Evolutionary conservation across 2,329 filamentous ascomycete species (phyloP).

Genomic region (Fusarium sublunatum): DNA sequence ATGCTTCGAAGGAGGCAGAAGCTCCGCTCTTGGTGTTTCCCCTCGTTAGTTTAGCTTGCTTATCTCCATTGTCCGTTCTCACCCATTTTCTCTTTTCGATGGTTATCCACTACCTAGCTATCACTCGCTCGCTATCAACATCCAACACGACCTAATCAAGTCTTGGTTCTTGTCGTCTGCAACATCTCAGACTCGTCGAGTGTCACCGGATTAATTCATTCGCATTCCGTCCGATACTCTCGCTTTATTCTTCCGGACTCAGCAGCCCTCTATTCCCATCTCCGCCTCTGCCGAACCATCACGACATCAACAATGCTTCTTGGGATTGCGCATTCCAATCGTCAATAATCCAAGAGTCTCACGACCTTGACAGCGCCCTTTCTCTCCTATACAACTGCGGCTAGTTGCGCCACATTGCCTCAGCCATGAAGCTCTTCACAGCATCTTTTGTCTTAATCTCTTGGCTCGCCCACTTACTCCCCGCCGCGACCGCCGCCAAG

Average conservation of each 20-base stretch:
- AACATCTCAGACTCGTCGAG: not conserved
- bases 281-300: constrained; percentile 5
- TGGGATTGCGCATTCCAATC: not conserved
- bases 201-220: not conserved
- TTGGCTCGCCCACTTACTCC: constrained; percentile 22
- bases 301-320: not conserved
- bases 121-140: not conserved
- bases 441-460: constrained; percentile 21
- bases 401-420: not conserved
- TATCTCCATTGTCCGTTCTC: constrained; percentile 5
- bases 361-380: not conserved
- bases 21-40: not conserved
- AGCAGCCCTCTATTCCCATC: not conserved
- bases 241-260: constrained; percentile 12
- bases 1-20: not conserved
- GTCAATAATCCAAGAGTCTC: not conserved
- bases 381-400: not conserved
- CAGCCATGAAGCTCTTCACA: constrained; percentile 27
- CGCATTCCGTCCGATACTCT: constrained; percentile 1
- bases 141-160: not conserved
- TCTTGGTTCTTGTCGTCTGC: not conserved
- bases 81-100: constrained; percentile 3
- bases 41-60: constrained; percentile 21
- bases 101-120: too few species aligned
- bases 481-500: constrained; percentile 62